These are phyloP conservation scores for Rhododendron henanense DNA, from an alignment of 148 eudicot genomes.

Conservation along the genomic window DNA sequence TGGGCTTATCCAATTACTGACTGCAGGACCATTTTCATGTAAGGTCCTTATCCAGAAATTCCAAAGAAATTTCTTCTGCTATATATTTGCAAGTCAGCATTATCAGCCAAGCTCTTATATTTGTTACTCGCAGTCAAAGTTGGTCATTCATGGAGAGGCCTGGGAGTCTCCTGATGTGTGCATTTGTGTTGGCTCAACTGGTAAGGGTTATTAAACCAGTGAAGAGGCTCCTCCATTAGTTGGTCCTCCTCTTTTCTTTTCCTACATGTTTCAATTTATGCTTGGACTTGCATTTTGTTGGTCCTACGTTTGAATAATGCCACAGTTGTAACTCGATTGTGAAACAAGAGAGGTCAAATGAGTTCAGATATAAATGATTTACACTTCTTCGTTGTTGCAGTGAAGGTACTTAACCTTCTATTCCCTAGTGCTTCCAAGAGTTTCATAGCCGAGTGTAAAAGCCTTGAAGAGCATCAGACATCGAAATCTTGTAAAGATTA, in stretches of 20 bases:
- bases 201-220: slow-evolving; percentile 22
- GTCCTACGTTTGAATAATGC: neutral
- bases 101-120: slow-evolving; percentile 80
- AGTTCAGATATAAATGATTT: neutral
- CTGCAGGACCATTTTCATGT: slow-evolving; percentile 50
- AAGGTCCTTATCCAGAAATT: slow-evolving; percentile 41
- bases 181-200: slow-evolving; percentile 68
- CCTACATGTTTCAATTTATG: neutral
- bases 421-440: too few species aligned
- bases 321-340: neutral
- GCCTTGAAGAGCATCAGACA: too few species aligned
- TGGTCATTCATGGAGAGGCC: slow-evolving; percentile 81
- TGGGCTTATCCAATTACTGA: neutral
- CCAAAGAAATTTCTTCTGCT: slow-evolving; percentile 38
- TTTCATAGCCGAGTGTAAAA: too few species aligned
- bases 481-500: too few species aligned
- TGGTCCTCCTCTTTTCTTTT: neutral
- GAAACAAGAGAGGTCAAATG: neutral
- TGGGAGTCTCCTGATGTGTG: slow-evolving; percentile 56
- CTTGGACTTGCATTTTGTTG: neutral
- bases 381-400: neutral
- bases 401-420: too few species aligned
- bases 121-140: slow-evolving; percentile 74
- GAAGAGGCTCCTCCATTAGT: neutral
- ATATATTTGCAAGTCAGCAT: slow-evolving; percentile 79